Conservation (phyloP, 2,329 filamentous ascomycete genomes). For the Aspergillus hiratsukae region DNA sequence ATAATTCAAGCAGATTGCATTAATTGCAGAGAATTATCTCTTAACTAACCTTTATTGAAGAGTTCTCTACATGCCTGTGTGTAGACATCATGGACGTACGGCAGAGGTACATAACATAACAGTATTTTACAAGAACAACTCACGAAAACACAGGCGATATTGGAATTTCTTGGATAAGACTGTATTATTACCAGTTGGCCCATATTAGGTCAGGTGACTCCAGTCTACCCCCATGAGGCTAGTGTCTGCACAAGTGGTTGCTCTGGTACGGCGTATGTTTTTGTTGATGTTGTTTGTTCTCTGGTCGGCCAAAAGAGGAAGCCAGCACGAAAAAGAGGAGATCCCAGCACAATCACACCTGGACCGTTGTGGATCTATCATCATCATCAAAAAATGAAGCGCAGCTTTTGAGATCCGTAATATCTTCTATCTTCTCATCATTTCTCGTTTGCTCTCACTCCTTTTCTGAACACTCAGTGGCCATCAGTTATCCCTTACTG, state of each 20-base stretch:
- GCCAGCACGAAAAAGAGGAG: neutral
- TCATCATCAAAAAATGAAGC: neutral
- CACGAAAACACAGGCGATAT: neutral
- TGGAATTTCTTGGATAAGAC: neutral
- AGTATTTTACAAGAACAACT: neutral
- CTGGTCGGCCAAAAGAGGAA: neutral
- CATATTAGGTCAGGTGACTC: slow-evolving; percentile 1
- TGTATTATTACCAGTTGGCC: neutral
- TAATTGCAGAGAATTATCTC: too few relatives aligned
- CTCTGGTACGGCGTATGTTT: slow-evolving; percentile 34
- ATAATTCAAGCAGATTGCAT: too few relatives aligned
- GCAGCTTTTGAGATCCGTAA: neutral
- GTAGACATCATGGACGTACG: too few relatives aligned
- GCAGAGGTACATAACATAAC: too few relatives aligned
- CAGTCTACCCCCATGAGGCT: neutral
- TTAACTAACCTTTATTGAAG: too few relatives aligned
- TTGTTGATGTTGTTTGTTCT: slow-evolving; percentile 27
- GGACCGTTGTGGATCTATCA: neutral
- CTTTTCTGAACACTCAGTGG: slow-evolving; percentile 1
- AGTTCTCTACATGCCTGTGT: too few relatives aligned
- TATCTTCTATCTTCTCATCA: neutral
- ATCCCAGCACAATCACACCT: neutral
- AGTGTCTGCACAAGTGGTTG: slow-evolving; percentile 20
- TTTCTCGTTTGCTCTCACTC: neutral
- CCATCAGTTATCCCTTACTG: slow-evolving; percentile 19